Evolutionary conservation across 495 filamentous ascomycete species (phyloP).

Genomic region (Penicillium ochrochloron): DNA sequence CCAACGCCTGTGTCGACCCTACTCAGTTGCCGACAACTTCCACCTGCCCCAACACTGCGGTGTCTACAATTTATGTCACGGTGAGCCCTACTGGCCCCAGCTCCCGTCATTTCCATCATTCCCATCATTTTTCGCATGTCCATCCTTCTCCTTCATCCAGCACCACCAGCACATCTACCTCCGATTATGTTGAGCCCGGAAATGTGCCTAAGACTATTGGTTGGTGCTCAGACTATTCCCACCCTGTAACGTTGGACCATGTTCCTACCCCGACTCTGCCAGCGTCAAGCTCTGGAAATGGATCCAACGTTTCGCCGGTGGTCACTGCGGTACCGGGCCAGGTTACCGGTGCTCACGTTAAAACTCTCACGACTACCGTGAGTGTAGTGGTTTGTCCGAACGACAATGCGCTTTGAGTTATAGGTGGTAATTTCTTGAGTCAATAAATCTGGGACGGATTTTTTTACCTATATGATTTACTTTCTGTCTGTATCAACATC

Average conservation of each 20-base stretch:
- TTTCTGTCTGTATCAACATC: no score
- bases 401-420: not conserved
- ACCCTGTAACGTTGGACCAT: constrained; percentile 31
- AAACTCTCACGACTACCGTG: not conserved
- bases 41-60: constrained; percentile 20
- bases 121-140: constrained; percentile 8
- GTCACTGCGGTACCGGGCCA: not conserved
- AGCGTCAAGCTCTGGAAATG: not conserved
- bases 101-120: constrained; percentile 17
- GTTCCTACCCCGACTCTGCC: constrained; percentile 22
- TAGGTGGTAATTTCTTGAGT: not conserved
- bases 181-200: constrained; percentile 28
- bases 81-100: constrained; percentile 30
- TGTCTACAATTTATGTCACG: constrained; percentile 33
- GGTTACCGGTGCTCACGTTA: not conserved
- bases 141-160: constrained; percentile 15
- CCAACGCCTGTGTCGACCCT: not conserved
- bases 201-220: constrained; percentile 35
- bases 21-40: not conserved
- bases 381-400: not conserved
- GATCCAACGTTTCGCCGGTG: not conserved
- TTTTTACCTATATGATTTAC: not conserved
- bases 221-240: constrained; percentile 35
- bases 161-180: constrained; percentile 16
- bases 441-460: not conserved